Evolutionary conservation across 495 filamentous ascomycete genomes (phyloP), one percentile per base, ranked within the genome.

Genomic region (Choiromyces venosus): DNA sequence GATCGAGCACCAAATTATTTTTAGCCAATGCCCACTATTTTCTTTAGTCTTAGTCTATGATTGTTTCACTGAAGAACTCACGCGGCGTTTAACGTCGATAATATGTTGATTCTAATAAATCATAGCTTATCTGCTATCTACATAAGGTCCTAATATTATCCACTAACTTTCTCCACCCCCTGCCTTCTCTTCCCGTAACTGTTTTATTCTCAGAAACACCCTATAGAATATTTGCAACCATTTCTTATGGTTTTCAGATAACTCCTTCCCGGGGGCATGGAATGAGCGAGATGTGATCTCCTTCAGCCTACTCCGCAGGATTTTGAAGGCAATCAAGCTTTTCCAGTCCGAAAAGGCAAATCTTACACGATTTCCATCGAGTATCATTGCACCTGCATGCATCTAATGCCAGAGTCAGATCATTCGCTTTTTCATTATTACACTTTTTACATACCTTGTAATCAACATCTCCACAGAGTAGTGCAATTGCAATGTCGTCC

Each of bases 321-420:
- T 86, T 81, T 97, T 97, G 76, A 97, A 83, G 0, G 89, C 93
- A 12, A 97, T 86, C 86, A 95, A 91, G 0, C 89, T 89, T 84
- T 93, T 97, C 93, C 93, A 97, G 79, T 95, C 91, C n/a, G 88
- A 86, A 2, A 94, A 85, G 36, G 90, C 85, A 81, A 97, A 97
- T n/a, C 92, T 87, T n/a, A 94, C 85, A 38, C 93, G 87, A 83
- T 96, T 94, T 14, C 91, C 88, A 82, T 97, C 93, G 67, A 99
- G 87, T 10, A 92, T 88, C 37, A 96, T 84, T 6, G 96, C 90
- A 7, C 95, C 95, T 6, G 94, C 87, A 81, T 92, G 94, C 85
- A 96, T 87, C 87, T 91, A 68, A 69, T 37, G 67, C 5, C 21
- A 35, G 7, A 4, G 21, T 35, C 40, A 65, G 33, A 36, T 29